phyloP scores from a whole-genome alignment of 768 basidiomycete genomes.

The Hypholoma sublateritium region DNA sequence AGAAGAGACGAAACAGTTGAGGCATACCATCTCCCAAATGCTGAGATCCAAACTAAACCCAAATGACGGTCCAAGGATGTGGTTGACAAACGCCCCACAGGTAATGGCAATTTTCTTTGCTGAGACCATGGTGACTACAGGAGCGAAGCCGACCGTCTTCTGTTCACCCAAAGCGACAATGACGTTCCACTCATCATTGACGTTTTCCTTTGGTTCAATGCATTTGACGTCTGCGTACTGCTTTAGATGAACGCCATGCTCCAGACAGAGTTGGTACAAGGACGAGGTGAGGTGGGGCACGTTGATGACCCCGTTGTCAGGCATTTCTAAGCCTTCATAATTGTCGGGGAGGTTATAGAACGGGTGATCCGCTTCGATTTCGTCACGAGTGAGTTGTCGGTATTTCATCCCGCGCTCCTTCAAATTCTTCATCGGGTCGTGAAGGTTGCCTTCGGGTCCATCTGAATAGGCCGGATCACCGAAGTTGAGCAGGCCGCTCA shows the following conservation, averaged over 20 bases:
- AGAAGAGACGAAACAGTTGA: neutral
- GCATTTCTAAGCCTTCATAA: neutral
- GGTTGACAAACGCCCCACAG: neutral
- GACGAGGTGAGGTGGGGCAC: neutral
- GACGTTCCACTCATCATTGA: neutral
- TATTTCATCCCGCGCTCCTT: neutral
- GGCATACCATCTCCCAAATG: constrained; percentile 1
- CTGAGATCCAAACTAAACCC: neutral
- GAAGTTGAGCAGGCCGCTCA: constrained; percentile 1
- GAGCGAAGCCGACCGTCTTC: too few relatives aligned
- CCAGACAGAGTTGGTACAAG: neutral
- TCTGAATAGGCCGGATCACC: neutral
- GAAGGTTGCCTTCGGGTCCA: neutral
- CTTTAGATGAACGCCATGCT: neutral
- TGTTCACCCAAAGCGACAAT: neutral
- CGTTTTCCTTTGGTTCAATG: neutral
- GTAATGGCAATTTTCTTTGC: constrained; percentile 1
- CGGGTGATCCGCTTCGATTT: neutral
- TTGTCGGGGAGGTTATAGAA: constrained; percentile 3
- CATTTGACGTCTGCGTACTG: neutral
- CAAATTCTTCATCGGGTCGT: neutral
- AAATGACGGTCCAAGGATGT: neutral
- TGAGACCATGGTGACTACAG: neutral
- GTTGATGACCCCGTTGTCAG: constrained; percentile 1
- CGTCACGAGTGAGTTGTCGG: neutral